A percentile compares a stretch with the other conserved stretches of the same genome.
These are phyloP conservation scores for Solanum chaucha DNA, from an alignment of 257 asterid genomes.

Conservation along the genomic window DNA sequence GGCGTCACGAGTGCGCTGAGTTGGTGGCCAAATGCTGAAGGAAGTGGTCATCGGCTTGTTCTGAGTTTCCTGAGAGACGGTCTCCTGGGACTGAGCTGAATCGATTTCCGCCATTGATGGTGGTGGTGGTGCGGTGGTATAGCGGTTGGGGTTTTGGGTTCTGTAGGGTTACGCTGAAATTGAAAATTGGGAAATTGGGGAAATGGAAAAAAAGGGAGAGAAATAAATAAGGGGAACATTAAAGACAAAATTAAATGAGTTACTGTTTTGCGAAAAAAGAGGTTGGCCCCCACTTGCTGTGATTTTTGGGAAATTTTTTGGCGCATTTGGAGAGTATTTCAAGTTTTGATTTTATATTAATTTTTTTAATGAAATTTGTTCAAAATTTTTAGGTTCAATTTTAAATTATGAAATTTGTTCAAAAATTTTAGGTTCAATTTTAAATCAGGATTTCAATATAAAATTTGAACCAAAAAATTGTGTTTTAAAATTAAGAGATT, in stretches of 20 bases:
- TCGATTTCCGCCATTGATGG: slow-evolving; percentile 25
- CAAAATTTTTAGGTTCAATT: no score
- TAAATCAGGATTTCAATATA: no score
- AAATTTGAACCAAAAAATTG: background rate
- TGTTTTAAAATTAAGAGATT: background rate
- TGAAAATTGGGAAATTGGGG: background rate
- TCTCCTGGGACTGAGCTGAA: background rate
- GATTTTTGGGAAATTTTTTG: background rate
- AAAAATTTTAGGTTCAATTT: no score
- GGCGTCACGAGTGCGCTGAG: slow-evolving; percentile 83
- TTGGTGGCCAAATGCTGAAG: slow-evolving; percentile 91
- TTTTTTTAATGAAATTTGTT: background rate
- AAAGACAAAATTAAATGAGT: background rate
- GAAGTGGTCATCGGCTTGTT: slow-evolving; percentile 12
- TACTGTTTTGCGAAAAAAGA: background rate
- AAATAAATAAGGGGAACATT: background rate
- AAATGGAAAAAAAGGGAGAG: background rate
- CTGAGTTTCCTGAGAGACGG: slow-evolving; percentile 3
- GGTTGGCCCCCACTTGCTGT: background rate
- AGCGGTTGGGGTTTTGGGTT: background rate
- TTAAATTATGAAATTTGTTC: background rate
- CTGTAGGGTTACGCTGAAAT: background rate
- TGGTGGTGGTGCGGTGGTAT: background rate
- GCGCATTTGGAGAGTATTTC: background rate
- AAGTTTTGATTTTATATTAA: background rate